Base-by-base conservation (phyloP, 1,284 basidiomycete genomes). In the Pisolithus thermaeus region DNA sequence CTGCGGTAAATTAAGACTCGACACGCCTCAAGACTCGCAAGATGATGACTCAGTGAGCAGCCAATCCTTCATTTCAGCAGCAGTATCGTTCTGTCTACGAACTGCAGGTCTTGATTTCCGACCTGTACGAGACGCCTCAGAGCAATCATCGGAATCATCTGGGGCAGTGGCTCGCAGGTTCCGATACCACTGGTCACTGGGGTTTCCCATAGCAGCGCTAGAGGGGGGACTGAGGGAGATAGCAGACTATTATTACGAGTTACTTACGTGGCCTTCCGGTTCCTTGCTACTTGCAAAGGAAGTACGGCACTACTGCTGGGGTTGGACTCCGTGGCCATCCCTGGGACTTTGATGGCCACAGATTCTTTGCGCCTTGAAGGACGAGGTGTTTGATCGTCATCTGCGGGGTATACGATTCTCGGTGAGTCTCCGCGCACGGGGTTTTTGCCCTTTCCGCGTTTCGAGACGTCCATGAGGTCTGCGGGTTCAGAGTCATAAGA, bases 341-440 rank as follows among this genome's bases (percentile, higher is more conserved):
- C 16, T 5, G 51, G 30, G 8, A 7, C 18, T 7, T 28, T 30
- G n/a, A 7, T 18, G 12, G 40, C 27, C 25, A 18, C 20, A 4
- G 22, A 41, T 38, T 14, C 47, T 14, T 36, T 55, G 47, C 18
- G 47, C 38, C 52, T 50, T 14, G 36, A 3, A 3, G 64, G 66
- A 28, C 64, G 61, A 46, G 63, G 67, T 2, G 67, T 65, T 23
- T 28, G 53, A 20, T 67, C 55, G 25, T 32, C 27, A 4, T 62
- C 61, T 16, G 28, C 50, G 23, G 11, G 16, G 51, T 47, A 51
- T 4, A 23, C 4, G 7, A 7, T 42, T 1, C 25, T 22, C 4
- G 14, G 4, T 22, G 23, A 7, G 23, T 14, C 8, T 25, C 9
- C 14, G 12, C 2, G 6, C 6, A 27, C 12, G 12, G 23, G 9